Base-by-base conservation (phyloP, 2,329 filamentous ascomycete species). In the Fusarium nodosum region DNA sequence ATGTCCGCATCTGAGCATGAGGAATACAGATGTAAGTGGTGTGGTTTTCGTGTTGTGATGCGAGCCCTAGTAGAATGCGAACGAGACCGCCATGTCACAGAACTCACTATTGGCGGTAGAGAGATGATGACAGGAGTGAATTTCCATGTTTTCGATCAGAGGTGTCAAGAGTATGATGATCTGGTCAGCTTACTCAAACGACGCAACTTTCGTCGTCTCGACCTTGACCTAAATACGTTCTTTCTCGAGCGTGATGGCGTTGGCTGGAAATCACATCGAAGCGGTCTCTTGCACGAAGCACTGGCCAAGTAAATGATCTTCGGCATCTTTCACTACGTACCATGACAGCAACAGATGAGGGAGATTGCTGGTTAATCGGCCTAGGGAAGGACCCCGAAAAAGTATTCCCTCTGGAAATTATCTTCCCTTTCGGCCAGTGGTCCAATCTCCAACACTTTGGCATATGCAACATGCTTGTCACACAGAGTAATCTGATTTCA, bases 341-440 rank as follows among this genome's bases (percentile, higher is more conserved):
- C 1, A 26, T 46, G 1, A 54, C 39, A 3, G 4, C 33, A 0
- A 20, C 31, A 1, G 3, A 0, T 1, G 12, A 30, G 0, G 38
- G 13, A 4, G 4, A 0, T 1, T 7, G 7, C 7, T 9, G 10
- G 7, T 41, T n/a, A 0, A 7, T 34, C 15, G 3, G 11, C 13
- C 5, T 5, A 9, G 41, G 31, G 1, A 9, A 60, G 6, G 13
- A 41, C 3, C 10, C 33, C 15, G 7, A n/a, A 3, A 18, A 22
- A 22, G 5, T 9, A 0, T 53, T 60, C 9, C 28, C 41, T 2
- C 16, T 62, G 8, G 24, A 5, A 8, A 34, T 10, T 0, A 18
- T 62, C 2, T 30, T 62, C 11, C 59, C 56, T 3, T 20, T 61
- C 7, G 11, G 22, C 0, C n/a, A 22, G 15, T 62, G 56, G 59